Base-by-base conservation (phyloP, 2,329 filamentous ascomycete species). In the Drechslera avenae region DNA sequence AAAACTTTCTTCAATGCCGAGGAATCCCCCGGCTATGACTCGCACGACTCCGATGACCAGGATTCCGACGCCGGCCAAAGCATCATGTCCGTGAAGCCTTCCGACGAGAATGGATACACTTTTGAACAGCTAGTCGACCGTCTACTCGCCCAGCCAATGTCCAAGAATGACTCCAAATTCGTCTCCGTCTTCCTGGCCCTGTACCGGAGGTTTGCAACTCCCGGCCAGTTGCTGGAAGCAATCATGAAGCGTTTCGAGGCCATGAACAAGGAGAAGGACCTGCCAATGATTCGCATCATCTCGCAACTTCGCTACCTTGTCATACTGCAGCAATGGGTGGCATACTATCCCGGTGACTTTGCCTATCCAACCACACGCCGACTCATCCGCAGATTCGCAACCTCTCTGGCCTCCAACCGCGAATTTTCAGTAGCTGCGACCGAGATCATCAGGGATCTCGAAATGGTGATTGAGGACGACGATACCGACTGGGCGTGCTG, bases 131-230 rank as follows among this genome's bases (percentile, higher is more conserved):
- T 81, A 4, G 90, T 97, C 16, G 91, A 96, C 73, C 87, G 91
- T n/a, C 81, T 99, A 33, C 81, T 97, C 18, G 83, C 87, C 0
- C 83, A 90, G 55, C 89, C 90, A 30, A 87, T 93, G 77, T 91
- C 90, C 21, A 91, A 90, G 67, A 83, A 87, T n/a, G 94, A 97
- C 68, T 82, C 84, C 50, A 96, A 96, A 72, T 99, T 97, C 68
- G 83, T 85, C 1, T 86, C 91, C 36, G 86, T 96, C 14, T 97
- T 97, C 66, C 80, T 97, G 23, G 96, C 93, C 58, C 79, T 97
- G 12, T 97, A 97, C 74, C 88, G 94, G 56, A 95, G 94, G 72
- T 97, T 99, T 69, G 89, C 91, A 3, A 85, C 92, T 2, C 94
- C 94, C 0, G 82, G 83, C 8, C 83, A 88, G 58, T 81, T 99